These are phyloP conservation scores for Nadsonia fulvescens DNA, from an alignment of 805 yeast genomes.

Conservation along the genomic window DNA sequence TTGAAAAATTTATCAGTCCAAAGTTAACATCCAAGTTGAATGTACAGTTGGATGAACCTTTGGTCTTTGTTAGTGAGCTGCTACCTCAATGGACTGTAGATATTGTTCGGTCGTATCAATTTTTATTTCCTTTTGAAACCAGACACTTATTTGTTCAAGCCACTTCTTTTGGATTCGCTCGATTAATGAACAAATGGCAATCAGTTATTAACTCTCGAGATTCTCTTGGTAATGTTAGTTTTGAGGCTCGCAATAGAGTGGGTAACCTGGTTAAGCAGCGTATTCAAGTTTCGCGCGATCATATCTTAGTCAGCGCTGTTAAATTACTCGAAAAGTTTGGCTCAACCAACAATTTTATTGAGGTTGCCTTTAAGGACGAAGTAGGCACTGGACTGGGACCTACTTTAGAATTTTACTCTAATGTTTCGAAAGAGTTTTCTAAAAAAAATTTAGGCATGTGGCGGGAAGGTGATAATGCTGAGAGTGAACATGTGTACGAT, in stretches of 20 bases:
- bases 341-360: constrained; percentile 61
- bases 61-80: constrained; percentile 71
- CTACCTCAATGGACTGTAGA: constrained; percentile 72
- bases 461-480: constrained; percentile 28
- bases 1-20: constrained; percentile 40
- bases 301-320: constrained; percentile 56
- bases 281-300: constrained; percentile 54
- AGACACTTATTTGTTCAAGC: constrained; percentile 63
- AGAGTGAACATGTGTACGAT: constrained; percentile 22
- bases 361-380: constrained; percentile 76
- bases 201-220: constrained; percentile 12
- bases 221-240: constrained; percentile 13
- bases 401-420: constrained; percentile 78
- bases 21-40: constrained; percentile 74
- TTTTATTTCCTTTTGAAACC: constrained; percentile 69
- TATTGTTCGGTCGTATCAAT: constrained; percentile 58
- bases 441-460: constrained; percentile 43
- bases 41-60: constrained; percentile 76
- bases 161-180: constrained; percentile 79
- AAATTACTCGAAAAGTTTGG: constrained; percentile 66
- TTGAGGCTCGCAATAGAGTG: constrained; percentile 17
- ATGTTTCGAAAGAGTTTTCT: constrained; percentile 59
- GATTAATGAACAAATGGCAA: constrained; percentile 69
- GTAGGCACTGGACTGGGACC: constrained; percentile 97
- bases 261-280: constrained; percentile 71